A percentile compares a stretch with the other conserved stretches of the same genome.
phyloP scores from a whole-genome alignment of 768 basidiomycete genomes.

The Pluteus cervinus region DNA sequence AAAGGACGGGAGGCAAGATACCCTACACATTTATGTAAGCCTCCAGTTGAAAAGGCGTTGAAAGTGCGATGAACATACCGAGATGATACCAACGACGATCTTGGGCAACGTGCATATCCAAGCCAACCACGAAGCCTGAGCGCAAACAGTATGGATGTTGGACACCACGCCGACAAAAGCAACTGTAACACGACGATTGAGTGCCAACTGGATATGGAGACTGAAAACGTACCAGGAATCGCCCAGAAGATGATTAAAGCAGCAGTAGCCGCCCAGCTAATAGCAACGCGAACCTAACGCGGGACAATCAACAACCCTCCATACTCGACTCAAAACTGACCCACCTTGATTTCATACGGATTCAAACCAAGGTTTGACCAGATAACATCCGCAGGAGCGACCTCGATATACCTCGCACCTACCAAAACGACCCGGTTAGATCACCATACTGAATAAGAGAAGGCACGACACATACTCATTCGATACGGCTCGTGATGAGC shows the following conservation, averaged over 20 bases:
- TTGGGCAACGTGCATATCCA: conserved; percentile 77
- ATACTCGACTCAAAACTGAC: neutral
- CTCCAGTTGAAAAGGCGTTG: neutral
- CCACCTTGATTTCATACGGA: conserved; percentile 74
- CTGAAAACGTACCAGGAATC: conserved; percentile 55
- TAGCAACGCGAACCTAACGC: conserved; percentile 41
- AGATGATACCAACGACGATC: conserved; percentile 72
- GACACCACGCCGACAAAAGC: conserved; percentile 83
- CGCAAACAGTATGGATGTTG: conserved; percentile 70
- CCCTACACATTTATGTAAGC: conserved; percentile 37
- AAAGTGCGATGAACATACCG: conserved; percentile 18
- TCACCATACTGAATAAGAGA: neutral
- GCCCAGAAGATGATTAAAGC: conserved; percentile 86
- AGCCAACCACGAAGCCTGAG: conserved; percentile 58
- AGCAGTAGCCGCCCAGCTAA: conserved; percentile 72
- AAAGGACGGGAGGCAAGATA: conserved; percentile 79
- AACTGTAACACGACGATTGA: conserved; percentile 30
- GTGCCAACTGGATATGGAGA: neutral
- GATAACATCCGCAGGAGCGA: conserved; percentile 84
- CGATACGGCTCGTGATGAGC: conserved; percentile 77
- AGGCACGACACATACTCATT: conserved; percentile 45
- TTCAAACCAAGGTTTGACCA: conserved; percentile 90
- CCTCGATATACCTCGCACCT: conserved; percentile 67
- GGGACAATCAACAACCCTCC: neutral
- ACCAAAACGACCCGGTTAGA: conserved; percentile 1